Evolutionary conservation across 2,329 filamentous ascomycete genomes (phyloP).

Genomic region (Diatrype stigma): DNA sequence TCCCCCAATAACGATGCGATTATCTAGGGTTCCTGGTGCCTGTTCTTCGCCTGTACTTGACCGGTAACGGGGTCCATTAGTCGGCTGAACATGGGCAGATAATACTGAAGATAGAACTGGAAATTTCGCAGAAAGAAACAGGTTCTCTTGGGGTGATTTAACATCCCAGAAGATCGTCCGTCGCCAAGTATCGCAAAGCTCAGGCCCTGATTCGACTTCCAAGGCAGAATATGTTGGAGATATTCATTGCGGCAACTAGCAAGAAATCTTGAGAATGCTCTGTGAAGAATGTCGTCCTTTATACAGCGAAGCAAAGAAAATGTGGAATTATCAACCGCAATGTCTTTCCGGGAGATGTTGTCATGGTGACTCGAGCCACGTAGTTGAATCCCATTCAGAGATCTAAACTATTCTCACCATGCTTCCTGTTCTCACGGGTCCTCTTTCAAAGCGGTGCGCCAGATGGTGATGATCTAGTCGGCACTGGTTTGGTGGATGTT

Average conservation of each 20-base stretch:
- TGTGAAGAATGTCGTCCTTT: neutral
- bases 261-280: neutral
- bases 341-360: no score
- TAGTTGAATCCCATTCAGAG: no score
- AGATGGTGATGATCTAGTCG: no score
- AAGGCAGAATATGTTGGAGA: neutral
- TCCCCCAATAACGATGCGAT: neutral
- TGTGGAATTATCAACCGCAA: no score
- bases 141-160: neutral
- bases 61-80: neutral
- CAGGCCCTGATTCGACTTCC: neutral
- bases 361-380: no score
- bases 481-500: no score
- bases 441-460: no score
- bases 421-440: no score
- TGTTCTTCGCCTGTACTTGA: neutral
- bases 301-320: neutral
- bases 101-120: neutral
- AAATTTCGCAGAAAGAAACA: neutral
- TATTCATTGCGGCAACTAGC: neutral
- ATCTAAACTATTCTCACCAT: no score
- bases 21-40: neutral
- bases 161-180: neutral
- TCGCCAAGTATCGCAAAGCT: neutral
- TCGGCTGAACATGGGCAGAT: neutral